Percentiles rank a stretch among this genome's conserved stretches.
Conservation (phyloP, 2,329 filamentous ascomycete genomes). For the Fusarium sp. region DNA sequence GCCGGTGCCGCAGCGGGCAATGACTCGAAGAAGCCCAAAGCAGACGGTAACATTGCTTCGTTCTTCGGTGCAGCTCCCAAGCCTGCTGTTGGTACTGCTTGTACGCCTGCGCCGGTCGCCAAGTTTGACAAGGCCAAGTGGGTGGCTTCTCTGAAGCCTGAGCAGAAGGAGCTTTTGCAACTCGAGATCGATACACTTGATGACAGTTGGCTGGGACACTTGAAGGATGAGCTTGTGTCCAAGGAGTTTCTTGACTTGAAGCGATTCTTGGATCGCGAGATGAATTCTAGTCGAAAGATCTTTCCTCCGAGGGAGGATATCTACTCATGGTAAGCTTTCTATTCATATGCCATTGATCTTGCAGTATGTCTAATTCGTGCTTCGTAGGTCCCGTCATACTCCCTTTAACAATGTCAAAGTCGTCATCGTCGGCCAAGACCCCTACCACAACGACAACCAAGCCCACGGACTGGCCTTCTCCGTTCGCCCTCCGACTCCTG, state of each 20-base stretch:
- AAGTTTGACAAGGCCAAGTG: slow-evolving; percentile 93
- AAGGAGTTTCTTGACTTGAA: slow-evolving; percentile 90
- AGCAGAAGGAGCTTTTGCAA: slow-evolving; percentile 84
- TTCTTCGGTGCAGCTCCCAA: slow-evolving; percentile 83
- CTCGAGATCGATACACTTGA: slow-evolving; percentile 94
- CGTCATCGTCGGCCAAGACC: slow-evolving; percentile 95
- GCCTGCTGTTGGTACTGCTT: slow-evolving; percentile 48
- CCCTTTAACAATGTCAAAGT: slow-evolving; percentile 89
- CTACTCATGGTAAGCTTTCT: slow-evolving; percentile 83
- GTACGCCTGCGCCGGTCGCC: slow-evolving; percentile 51
- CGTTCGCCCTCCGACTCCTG: slow-evolving; percentile 86
- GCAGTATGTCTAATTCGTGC: slow-evolving; percentile 27
- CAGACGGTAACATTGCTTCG: slow-evolving; percentile 83
- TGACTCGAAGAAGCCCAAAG: slow-evolving; percentile 77
- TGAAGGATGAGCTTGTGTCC: slow-evolving; percentile 86
- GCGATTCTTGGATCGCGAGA: slow-evolving; percentile 84
- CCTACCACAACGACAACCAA: slow-evolving; percentile 95
- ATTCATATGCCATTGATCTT: not conserved
- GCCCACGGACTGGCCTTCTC: slow-evolving; percentile 97
- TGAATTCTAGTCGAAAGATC: slow-evolving; percentile 77
- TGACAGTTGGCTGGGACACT: slow-evolving; percentile 87
- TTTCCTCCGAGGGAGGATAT: slow-evolving; percentile 91
- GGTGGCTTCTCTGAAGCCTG: slow-evolving; percentile 80
- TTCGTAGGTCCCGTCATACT: slow-evolving; percentile 88
- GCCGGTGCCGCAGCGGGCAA: slow-evolving; percentile 59